Conservation (phyloP, 2,329 filamentous ascomycete species). For the Ceratocystis eucalypticola region DNA sequence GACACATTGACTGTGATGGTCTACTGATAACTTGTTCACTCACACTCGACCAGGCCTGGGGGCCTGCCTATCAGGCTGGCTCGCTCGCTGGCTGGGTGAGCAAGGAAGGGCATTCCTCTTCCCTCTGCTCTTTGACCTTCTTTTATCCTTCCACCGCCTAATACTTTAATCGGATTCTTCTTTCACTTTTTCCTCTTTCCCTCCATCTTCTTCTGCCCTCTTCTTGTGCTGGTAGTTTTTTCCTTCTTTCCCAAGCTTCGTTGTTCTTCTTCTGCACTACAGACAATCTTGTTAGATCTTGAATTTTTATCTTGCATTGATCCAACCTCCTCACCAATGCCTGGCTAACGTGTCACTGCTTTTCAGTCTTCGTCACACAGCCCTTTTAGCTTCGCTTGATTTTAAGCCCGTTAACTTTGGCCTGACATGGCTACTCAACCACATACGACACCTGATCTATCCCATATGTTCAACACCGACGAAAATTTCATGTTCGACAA, state of each 20-base stretch:
- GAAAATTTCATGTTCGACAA: constrained; percentile 30
- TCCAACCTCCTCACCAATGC: constrained; percentile 10
- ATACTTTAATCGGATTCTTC: constrained; percentile 17
- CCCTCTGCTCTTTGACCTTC: constrained; percentile 12
- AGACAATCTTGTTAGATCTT: not conserved
- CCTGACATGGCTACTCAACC: constrained; percentile 13
- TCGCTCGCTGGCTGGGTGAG: constrained; percentile 12
- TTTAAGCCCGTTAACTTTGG: constrained; percentile 7
- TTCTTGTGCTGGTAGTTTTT: not conserved
- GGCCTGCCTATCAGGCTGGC: constrained; percentile 5
- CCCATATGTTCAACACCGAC: constrained; percentile 39
- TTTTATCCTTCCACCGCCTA: constrained; percentile 7
- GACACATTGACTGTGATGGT: constrained; percentile 12
- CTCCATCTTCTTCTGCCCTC: constrained; percentile 5
- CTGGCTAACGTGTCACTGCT: constrained; percentile 14
- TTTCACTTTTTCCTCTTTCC: constrained; percentile 21
- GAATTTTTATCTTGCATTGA: constrained; percentile 2
- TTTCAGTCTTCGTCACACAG: constrained; percentile 15
- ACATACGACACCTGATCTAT: constrained; percentile 23
- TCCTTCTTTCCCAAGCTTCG: not conserved
- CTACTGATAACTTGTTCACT: constrained; percentile 13
- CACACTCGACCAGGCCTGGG: constrained; percentile 1
- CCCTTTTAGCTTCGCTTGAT: constrained; percentile 8
- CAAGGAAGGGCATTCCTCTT: constrained; percentile 12
- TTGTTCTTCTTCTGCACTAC: not conserved